These are phyloP conservation scores for Aspergillus ochraceoroseus DNA, from an alignment of 2,329 filamentous ascomycete genomes.

Conservation along the genomic window DNA sequence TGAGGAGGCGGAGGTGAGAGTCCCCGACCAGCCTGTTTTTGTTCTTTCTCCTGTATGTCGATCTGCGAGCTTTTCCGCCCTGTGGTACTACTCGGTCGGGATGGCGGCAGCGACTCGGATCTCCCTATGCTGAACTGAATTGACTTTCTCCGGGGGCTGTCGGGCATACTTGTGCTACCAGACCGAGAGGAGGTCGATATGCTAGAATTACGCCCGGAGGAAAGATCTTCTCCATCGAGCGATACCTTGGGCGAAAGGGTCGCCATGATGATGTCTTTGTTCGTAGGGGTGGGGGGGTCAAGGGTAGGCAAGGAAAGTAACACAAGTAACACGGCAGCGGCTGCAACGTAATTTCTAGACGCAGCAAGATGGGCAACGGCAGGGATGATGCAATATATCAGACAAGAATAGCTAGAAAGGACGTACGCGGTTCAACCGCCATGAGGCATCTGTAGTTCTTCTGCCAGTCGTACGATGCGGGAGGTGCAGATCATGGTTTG, in stretches of 20 bases:
- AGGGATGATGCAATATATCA: conserved; percentile 2
- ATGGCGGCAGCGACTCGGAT: conserved; percentile 28
- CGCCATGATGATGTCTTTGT: conserved; percentile 9
- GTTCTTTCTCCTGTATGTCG: conserved; percentile 26
- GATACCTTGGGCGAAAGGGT: conserved; percentile 13
- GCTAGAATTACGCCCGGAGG: conserved; percentile 12
- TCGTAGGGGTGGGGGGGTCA: neutral
- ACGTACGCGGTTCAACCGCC: conserved; percentile 28
- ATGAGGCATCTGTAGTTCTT: conserved; percentile 26
- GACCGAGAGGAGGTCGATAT: conserved; percentile 18
- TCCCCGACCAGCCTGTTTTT: conserved; percentile 26
- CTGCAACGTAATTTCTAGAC: neutral
- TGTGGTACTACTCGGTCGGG: conserved; percentile 27
- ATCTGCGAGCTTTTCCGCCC: conserved; percentile 26
- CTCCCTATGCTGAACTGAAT: conserved; percentile 38
- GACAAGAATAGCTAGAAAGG: too few relatives aligned
- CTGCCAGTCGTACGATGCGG: conserved; percentile 23
- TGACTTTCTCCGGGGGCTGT: conserved; percentile 32
- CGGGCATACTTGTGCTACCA: conserved; percentile 19
- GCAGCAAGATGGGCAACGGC: neutral
- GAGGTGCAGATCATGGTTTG: conserved; percentile 26
- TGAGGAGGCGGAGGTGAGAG: conserved; percentile 41
- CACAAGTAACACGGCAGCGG: neutral
- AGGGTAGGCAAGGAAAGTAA: conserved; percentile 2
- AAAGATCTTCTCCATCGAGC: conserved; percentile 12